These are phyloP conservation scores for Xylariales sp. DNA, from an alignment of 2,329 filamentous ascomycete species.

Conservation along the genomic window DNA sequence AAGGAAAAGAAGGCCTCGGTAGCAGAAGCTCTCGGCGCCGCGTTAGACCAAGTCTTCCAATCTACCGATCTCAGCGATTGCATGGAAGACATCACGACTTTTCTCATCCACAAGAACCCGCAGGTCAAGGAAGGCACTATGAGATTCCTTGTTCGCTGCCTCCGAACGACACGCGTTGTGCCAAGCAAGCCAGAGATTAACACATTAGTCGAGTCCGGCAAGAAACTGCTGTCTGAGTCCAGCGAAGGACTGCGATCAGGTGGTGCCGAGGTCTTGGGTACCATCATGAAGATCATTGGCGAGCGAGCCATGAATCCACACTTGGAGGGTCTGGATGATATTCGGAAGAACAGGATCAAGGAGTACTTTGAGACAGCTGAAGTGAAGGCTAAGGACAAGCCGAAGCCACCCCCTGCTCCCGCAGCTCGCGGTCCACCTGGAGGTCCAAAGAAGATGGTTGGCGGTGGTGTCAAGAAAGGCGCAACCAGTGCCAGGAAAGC, in stretches of 20 bases:
- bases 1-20: conserved; percentile 96
- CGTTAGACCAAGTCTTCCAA: conserved; percentile 66
- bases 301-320: conserved; percentile 93
- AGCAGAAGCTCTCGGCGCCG: conserved; percentile 79
- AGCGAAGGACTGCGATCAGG: conserved; percentile 81
- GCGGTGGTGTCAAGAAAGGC: conserved; percentile 34
- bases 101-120: conserved; percentile 89
- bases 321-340: conserved; percentile 89
- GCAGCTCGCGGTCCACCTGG: conserved; percentile 47
- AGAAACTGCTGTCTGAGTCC: conserved; percentile 86
- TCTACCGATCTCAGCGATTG: conserved; percentile 75
- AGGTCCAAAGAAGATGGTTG: conserved; percentile 28
- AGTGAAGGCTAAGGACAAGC: conserved; percentile 87
- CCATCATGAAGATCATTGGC: conserved; percentile 97
- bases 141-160: conserved; percentile 84
- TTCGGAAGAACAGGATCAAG: conserved; percentile 91
- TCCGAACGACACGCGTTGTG: conserved; percentile 77
- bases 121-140: conserved; percentile 95
- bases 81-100: conserved; percentile 84
- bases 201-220: conserved; percentile 79
- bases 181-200: conserved; percentile 81
- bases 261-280: conserved; percentile 87
- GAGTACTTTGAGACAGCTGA: conserved; percentile 79
- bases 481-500: conserved; percentile 50
- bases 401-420: conserved; percentile 68